phyloP scores from a whole-genome alignment of 805 yeast genomes.

The Saccharomycopsis oosterbeekiorum region DNA sequence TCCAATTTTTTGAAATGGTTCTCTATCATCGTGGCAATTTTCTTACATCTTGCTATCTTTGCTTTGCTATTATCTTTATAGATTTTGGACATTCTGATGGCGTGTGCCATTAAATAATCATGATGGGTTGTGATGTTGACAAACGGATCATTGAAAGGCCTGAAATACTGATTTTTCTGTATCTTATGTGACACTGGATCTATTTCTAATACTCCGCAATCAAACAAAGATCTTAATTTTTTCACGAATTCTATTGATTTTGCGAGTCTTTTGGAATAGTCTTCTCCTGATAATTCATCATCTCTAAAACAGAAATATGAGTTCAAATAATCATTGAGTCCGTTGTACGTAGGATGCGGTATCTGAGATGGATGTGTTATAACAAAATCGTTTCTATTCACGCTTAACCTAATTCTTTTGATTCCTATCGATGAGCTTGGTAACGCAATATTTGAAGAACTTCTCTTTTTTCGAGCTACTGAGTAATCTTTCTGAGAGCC shows the following conservation, averaged over 20 bases:
- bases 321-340: slow-evolving; percentile 36
- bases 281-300: slow-evolving; percentile 43
- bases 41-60: slow-evolving; percentile 58
- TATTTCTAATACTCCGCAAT: slow-evolving; percentile 34
- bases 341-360: slow-evolving; percentile 33
- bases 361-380: slow-evolving; percentile 43
- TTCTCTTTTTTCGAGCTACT: neutral
- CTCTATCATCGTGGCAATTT: slow-evolving; percentile 74
- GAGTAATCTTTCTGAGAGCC: neutral
- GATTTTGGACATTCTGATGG: slow-evolving; percentile 56
- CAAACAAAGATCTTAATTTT: slow-evolving; percentile 38
- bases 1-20: slow-evolving; percentile 75
- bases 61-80: slow-evolving; percentile 56
- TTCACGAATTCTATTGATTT: slow-evolving; percentile 40
- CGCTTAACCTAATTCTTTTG: slow-evolving; percentile 19
- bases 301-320: slow-evolving; percentile 55
- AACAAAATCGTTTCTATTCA: slow-evolving; percentile 7
- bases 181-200: slow-evolving; percentile 32
- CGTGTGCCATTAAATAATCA: slow-evolving; percentile 73
- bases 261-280: slow-evolving; percentile 45
- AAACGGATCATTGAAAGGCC: slow-evolving; percentile 39
- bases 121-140: slow-evolving; percentile 40
- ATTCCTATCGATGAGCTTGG: neutral
- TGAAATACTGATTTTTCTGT: slow-evolving; percentile 33
- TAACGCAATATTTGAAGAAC: neutral